phyloP scores from a whole-genome alignment of 2,329 filamentous ascomycete species.

The Apiospora malaysiana region DNA sequence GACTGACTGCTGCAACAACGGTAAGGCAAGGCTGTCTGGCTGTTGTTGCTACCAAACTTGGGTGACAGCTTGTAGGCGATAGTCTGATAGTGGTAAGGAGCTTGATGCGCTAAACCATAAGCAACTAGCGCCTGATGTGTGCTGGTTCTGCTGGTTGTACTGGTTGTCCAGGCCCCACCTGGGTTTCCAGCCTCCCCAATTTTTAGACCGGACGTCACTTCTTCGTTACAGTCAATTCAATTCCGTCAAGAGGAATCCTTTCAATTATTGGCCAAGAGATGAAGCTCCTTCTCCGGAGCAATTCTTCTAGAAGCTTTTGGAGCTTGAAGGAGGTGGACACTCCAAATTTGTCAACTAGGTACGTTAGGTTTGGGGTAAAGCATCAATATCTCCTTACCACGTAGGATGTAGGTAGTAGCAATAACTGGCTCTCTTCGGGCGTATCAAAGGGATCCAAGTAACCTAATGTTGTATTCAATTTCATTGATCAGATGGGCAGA shows the following conservation, averaged over 20 bases:
- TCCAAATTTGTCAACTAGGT: too few species aligned
- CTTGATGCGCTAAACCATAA: not conserved
- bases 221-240: not conserved
- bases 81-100: not conserved
- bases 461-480: not conserved
- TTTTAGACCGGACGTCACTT: constrained; percentile 4
- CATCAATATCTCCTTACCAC: too few species aligned
- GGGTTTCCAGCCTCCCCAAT: not conserved
- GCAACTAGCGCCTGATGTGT: not conserved
- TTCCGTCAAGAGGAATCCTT: too few species aligned
- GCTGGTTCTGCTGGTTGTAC: not conserved
- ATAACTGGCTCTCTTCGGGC: too few species aligned
- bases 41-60: constrained; percentile 13
- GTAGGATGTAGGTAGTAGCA: too few species aligned
- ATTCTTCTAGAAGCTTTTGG: too few species aligned
- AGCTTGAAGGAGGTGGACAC: too few species aligned
- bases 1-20: constrained; percentile 29
- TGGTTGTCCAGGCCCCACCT: constrained; percentile 6
- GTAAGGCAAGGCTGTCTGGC: constrained; percentile 23
- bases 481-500: not conserved
- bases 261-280: too few species aligned
- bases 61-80: not conserved
- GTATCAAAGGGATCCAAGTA: too few species aligned
- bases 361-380: too few species aligned
- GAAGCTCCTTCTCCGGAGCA: too few species aligned